Evolutionary conservation across 2,329 filamentous ascomycete genomes (phyloP).

Genomic region (Tolypocladium endophyticum): DNA sequence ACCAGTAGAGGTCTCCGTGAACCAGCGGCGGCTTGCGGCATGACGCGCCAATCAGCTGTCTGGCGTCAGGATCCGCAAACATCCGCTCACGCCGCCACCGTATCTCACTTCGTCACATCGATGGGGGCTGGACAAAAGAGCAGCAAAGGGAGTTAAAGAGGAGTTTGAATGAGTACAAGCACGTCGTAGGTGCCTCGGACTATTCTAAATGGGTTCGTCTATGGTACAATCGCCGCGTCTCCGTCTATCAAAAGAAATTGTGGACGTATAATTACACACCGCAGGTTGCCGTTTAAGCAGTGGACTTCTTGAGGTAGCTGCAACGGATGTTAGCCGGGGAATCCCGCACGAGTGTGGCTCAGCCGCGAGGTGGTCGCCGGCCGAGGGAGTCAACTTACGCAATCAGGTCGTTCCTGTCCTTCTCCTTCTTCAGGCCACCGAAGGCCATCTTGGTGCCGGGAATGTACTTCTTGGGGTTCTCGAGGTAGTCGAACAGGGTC

Average conservation of each 20-base stretch:
- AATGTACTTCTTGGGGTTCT: conserved; percentile 99
- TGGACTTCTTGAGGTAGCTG: conserved; percentile 60
- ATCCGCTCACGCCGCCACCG: neutral
- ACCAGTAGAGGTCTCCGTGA: neutral
- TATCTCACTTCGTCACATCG: neutral
- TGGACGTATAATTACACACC: conserved; percentile 22
- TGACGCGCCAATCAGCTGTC: conserved; percentile 14
- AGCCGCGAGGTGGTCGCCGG: no score
- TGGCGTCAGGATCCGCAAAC: neutral
- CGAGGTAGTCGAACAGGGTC: conserved; percentile 92
- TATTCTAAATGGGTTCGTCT: conserved; percentile 27
- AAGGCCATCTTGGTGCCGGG: conserved; percentile 99
- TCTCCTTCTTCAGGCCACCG: conserved; percentile 98
- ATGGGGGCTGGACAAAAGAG: neutral
- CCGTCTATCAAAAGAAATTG: conserved; percentile 22
- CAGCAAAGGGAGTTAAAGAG: conserved; percentile 12
- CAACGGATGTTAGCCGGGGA: conserved; percentile 13
- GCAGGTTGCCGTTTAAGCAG: conserved; percentile 43
- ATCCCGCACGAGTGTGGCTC: neutral
- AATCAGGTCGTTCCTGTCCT: conserved; percentile 98
- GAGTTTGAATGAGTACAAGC: conserved; percentile 24
- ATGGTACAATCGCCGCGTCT: conserved; percentile 25
- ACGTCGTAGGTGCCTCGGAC: conserved; percentile 14
- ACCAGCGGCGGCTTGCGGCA: neutral
- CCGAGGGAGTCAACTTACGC: conserved; percentile 51